Evolutionary conservation across 2,329 filamentous ascomycete species (phyloP).

Genomic region (Periconia sp.): DNA sequence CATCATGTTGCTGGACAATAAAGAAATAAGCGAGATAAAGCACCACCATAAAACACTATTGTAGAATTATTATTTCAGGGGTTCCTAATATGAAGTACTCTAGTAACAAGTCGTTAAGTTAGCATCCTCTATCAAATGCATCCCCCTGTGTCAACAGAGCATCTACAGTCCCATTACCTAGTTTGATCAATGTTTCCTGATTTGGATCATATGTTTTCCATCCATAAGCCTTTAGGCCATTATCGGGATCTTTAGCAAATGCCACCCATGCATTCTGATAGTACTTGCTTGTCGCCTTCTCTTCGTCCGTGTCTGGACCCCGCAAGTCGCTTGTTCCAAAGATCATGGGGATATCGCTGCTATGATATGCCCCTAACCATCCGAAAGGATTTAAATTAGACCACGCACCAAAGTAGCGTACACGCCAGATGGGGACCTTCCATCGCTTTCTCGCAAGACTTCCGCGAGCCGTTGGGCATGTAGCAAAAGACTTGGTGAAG

Average conservation of each 20-base stretch:
- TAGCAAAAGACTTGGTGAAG: constrained; percentile 21
- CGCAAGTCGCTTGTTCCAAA: constrained; percentile 29
- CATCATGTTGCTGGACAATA: no score
- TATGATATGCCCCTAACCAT: constrained; percentile 31
- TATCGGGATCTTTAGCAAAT: constrained; percentile 37
- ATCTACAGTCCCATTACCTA: constrained; percentile 29
- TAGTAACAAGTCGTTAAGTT: no score
- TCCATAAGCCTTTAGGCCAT: constrained; percentile 14
- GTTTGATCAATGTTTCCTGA: constrained; percentile 21
- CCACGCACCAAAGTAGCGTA: constrained; percentile 25
- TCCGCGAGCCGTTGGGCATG: constrained; percentile 20
- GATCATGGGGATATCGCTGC: constrained; percentile 29
- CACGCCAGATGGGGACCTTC: constrained; percentile 23
- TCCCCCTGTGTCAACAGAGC: constrained; percentile 38
- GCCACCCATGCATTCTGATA: constrained; percentile 39
- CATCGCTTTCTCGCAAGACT: constrained; percentile 21
- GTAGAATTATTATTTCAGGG: no score
- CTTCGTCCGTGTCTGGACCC: constrained; percentile 23
- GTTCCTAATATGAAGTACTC: no score
- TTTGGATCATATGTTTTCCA: constrained; percentile 25
- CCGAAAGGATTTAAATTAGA: constrained; percentile 24
- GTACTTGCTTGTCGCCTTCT: constrained; percentile 33
- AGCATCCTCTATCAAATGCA: constrained; percentile 22
- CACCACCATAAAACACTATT: no score
- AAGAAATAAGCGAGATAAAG: no score